phyloP scores from a whole-genome alignment of 164 flowering plant species.

The Liriodendron chinense region DNA sequence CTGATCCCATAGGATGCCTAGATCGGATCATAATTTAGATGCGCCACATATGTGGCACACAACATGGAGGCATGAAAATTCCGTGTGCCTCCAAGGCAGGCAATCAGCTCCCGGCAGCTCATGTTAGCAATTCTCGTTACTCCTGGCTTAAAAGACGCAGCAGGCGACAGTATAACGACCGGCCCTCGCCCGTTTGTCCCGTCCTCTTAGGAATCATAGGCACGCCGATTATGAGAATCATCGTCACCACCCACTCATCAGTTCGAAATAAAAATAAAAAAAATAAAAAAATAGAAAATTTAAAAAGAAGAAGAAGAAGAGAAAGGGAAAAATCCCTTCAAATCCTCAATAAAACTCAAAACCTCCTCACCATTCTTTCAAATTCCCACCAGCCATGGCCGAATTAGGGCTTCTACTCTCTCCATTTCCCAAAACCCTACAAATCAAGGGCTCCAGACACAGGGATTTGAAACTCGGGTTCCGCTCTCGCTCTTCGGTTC shows the following conservation, averaged over 20 bases:
- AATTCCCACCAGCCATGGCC: constrained; percentile 10
- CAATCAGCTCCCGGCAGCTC: too few relatives aligned
- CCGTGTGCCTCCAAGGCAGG: too few relatives aligned
- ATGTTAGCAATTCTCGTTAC: too few relatives aligned
- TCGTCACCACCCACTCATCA: not conserved
- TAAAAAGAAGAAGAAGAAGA: not conserved
- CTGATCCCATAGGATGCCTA: too few relatives aligned
- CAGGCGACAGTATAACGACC: not conserved
- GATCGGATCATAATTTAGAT: too few relatives aligned
- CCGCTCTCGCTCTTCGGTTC: too few relatives aligned
- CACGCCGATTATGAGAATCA: not conserved
- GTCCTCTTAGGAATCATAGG: not conserved
- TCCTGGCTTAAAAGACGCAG: not conserved
- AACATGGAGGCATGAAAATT: too few relatives aligned
- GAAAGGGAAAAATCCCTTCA: not conserved
- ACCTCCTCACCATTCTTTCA: not conserved
- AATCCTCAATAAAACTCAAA: not conserved
- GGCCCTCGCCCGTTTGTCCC: not conserved
- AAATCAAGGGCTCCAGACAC: not conserved
- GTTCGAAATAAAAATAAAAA: too few relatives aligned
- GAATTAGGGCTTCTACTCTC: constrained; percentile 8
- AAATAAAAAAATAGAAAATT: too few relatives aligned
- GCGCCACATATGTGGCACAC: too few relatives aligned
- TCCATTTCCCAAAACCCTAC: constrained; percentile 4
- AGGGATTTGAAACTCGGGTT: not conserved